Evolutionary conservation across 78 protist genomes (phyloP).

Genomic region (Dictyostelium capitatum): DNA sequence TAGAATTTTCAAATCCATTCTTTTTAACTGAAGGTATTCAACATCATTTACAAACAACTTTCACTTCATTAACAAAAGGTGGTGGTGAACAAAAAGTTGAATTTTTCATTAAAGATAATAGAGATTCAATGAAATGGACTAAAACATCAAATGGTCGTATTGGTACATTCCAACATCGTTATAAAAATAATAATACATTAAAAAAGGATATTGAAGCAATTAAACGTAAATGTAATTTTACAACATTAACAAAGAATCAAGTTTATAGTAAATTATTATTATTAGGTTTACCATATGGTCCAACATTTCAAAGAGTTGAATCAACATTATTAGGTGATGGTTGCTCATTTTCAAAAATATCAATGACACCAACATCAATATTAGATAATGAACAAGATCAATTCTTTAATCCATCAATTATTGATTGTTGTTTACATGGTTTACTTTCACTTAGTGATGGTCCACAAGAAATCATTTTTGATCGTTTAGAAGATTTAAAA

Average conservation of each 20-base stretch:
- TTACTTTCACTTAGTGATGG: constrained; percentile 35
- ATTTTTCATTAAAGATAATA: constrained; percentile 27
- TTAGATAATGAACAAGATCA: constrained; percentile 1
- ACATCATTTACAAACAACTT: constrained; percentile 28
- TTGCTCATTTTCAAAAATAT: constrained; percentile 9
- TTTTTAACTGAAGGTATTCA: constrained; percentile 55
- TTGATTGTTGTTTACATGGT: constrained; percentile 59
- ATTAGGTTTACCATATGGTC: constrained; percentile 66
- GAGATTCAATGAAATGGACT: constrained; percentile 43
- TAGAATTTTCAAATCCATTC: constrained; percentile 55
- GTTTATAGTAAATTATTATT: constrained; percentile 30
- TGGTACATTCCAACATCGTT: not conserved
- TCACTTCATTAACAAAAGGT: constrained; percentile 10
- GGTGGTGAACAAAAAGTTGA: constrained; percentile 53
- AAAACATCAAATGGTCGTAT: constrained; percentile 57
- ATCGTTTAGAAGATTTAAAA: constrained; percentile 55
- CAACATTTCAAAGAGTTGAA: constrained; percentile 65
- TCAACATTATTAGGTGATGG: constrained; percentile 8
- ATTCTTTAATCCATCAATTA: constrained; percentile 55
- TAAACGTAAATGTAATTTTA: not conserved
- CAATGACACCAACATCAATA: constrained; percentile 2
- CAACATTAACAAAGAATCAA: constrained; percentile 22
- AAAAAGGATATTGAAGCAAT: constrained; percentile 18
- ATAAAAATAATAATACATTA: not conserved
- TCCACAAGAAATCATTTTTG: constrained; percentile 69